A percentile compares a stretch with the other conserved stretches of the same genome.
These are phyloP conservation scores for Ochromonadaceae sp. DNA, from an alignment of 352 stramenopile species.

Conservation along the genomic window DNA sequence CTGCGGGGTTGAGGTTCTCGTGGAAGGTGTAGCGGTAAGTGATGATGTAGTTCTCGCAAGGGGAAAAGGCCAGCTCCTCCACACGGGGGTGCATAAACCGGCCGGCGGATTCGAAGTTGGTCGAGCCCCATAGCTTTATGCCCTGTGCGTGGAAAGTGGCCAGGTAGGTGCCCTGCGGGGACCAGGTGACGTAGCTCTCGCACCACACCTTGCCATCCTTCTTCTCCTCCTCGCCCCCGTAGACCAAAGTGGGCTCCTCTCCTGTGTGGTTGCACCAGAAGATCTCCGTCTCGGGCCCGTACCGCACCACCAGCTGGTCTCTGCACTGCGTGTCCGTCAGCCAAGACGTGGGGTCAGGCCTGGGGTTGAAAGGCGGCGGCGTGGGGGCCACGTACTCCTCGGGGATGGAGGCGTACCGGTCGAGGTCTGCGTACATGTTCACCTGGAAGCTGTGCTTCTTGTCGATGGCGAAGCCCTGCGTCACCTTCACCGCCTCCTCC, in stretches of 20 bases:
- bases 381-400: slow-evolving; percentile 30
- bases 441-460: slow-evolving; percentile 90
- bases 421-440: slow-evolving; percentile 68
- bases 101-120: slow-evolving; percentile 91
- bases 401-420: slow-evolving; percentile 42
- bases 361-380: slow-evolving; percentile 23
- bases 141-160: slow-evolving; percentile 91
- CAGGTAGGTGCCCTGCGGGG: slow-evolving; percentile 85
- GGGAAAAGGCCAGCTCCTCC: slow-evolving; percentile 80
- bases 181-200: slow-evolving; percentile 94
- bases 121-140: slow-evolving; percentile 89
- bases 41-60: slow-evolving; percentile 89
- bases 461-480: slow-evolving; percentile 38
- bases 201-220: slow-evolving; percentile 82
- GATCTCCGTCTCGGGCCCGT: slow-evolving; percentile 72
- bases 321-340: slow-evolving; percentile 26
- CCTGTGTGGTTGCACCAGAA: slow-evolving; percentile 65
- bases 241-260: slow-evolving; percentile 63
- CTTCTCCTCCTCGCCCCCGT: slow-evolving; percentile 87
- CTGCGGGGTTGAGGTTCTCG: slow-evolving; percentile 20
- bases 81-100: slow-evolving; percentile 86
- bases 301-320: slow-evolving; percentile 35
- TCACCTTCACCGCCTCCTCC: slow-evolving; percentile 34
- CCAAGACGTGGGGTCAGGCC: slow-evolving; percentile 25
- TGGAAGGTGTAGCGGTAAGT: slow-evolving; percentile 85